Conservation (phyloP, 2,329 filamentous ascomycete genomes). For the Pyrenochaeta sp. region DNA sequence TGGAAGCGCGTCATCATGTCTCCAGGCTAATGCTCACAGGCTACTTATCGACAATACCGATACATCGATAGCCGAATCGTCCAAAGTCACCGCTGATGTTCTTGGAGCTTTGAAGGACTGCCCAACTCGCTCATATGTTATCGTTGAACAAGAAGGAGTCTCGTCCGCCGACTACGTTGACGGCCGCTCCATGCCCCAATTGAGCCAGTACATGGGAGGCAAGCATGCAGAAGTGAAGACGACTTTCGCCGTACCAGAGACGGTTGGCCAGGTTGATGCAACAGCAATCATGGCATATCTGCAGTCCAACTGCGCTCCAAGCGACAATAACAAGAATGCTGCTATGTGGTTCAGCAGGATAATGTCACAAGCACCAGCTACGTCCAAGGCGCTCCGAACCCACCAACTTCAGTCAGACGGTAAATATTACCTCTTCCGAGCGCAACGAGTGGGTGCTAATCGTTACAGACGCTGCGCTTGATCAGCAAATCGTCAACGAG, state of each 20-base stretch:
- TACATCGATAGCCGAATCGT: constrained; percentile 52
- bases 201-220: constrained; percentile 61
- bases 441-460: constrained; percentile 8
- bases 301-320: constrained; percentile 58
- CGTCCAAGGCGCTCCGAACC: constrained; percentile 19
- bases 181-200: constrained; percentile 62
- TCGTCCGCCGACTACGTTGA: constrained; percentile 72
- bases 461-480: constrained; percentile 30
- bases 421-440: constrained; percentile 7
- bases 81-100: constrained; percentile 54
- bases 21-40: constrained; percentile 39
- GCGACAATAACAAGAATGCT: neutral
- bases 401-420: constrained; percentile 28
- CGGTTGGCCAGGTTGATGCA: constrained; percentile 59
- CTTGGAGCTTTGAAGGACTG: constrained; percentile 67
- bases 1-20: constrained; percentile 13
- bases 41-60: constrained; percentile 35
- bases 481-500: constrained; percentile 45
- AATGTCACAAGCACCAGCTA: constrained; percentile 21
- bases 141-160: constrained; percentile 80
- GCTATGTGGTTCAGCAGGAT: constrained; percentile 11
- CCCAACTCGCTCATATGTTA: constrained; percentile 77
- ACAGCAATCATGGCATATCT: constrained; percentile 54
- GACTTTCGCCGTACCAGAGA: constrained; percentile 62
- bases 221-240: constrained; percentile 62